Conservation (phyloP, 2,329 filamentous ascomycete species). For the Acarospora socialis region DNA sequence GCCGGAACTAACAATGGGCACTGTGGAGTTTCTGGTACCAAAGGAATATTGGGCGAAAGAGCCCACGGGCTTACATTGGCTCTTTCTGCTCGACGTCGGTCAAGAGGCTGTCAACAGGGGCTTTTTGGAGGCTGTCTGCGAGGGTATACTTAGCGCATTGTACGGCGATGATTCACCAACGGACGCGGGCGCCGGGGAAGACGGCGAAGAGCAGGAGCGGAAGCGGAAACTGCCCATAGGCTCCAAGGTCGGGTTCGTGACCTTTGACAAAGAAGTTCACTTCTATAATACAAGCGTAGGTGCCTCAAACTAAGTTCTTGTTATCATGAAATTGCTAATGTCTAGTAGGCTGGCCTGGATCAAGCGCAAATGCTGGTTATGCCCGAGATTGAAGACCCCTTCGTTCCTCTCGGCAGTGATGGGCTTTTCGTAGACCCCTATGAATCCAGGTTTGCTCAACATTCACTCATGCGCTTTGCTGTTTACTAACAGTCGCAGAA, state of each 20-base stretch:
- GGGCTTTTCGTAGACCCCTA: constrained; percentile 90
- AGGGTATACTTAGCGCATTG: constrained; percentile 70
- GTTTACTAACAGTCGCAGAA: constrained; percentile 26
- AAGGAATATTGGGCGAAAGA: constrained; percentile 98
- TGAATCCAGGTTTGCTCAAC: constrained; percentile 60
- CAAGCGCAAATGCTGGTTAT: constrained; percentile 97
- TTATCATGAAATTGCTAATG: constrained; percentile 11
- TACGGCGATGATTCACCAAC: constrained; percentile 52
- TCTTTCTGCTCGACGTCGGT: constrained; percentile 88
- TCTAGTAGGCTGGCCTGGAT: constrained; percentile 51
- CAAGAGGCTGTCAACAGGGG: constrained; percentile 85
- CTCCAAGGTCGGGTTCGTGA: constrained; percentile 84
- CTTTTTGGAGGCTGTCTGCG: constrained; percentile 78
- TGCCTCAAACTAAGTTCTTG: background rate
- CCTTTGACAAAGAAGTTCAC: constrained; percentile 91
- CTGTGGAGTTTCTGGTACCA: constrained; percentile 89
- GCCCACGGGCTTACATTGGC: constrained; percentile 71
- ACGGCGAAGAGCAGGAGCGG: constrained; percentile 38
- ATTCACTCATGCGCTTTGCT: no score
- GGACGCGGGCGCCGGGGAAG: constrained; percentile 35
- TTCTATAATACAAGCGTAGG: constrained; percentile 88
- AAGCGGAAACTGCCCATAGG: constrained; percentile 54
- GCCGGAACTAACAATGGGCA: constrained; percentile 79
- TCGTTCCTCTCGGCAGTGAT: constrained; percentile 68
- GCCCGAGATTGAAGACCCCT: constrained; percentile 93